Base-by-base conservation (phyloP, 1,284 basidiomycete species). In the Ustilago shanxiensis region DNA sequence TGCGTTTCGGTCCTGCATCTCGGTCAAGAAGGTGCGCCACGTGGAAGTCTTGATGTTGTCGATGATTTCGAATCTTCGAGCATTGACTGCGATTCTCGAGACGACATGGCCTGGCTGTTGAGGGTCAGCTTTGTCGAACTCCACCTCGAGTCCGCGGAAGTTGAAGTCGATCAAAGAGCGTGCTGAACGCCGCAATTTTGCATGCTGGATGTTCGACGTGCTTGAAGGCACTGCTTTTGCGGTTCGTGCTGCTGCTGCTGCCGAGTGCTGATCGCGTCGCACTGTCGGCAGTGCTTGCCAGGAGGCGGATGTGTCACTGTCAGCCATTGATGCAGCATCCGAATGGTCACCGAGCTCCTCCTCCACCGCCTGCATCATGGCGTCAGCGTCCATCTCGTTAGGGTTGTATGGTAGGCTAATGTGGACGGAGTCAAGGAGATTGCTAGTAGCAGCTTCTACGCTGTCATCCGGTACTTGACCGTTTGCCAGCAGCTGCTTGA, bases 1-100 rank as follows among this genome's bases (percentile, higher is more conserved):
- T 9, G 63, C 39, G 20, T 70, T 65, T 7, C 55, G 54, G 18
- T 73, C 70, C 37, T 62, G 60, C 75, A 82, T 81, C 56, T 72
- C 66, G 1, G 95, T 96, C 67, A 99, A 88, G 86, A 99, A 99
- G 83, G 95, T 98, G 86, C 92, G 93, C 97, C 97, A 99, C 0
- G 96, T 98, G 11, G 95, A 98, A 0, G 95, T 95, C 88, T 94
- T 95, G 89, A 99, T 94, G 84, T 98, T 95, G 87, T 99, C 96
- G 60, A 98, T 88, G 72, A 99, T 97, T 86, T 97, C 94, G 52
- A 94, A 88, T 89, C 66, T 93, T 88, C 28, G 47, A 10, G 69
- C 79, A 44, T 57, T 70, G 39, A 82, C 71, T 7, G 69, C 74
- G 22, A 80, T 39, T 16, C 79, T 37, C 3, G 81, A 80, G 2